Base-by-base conservation (phyloP, 176 grass and related monocot genomes). In the Carex kokanica region DNA sequence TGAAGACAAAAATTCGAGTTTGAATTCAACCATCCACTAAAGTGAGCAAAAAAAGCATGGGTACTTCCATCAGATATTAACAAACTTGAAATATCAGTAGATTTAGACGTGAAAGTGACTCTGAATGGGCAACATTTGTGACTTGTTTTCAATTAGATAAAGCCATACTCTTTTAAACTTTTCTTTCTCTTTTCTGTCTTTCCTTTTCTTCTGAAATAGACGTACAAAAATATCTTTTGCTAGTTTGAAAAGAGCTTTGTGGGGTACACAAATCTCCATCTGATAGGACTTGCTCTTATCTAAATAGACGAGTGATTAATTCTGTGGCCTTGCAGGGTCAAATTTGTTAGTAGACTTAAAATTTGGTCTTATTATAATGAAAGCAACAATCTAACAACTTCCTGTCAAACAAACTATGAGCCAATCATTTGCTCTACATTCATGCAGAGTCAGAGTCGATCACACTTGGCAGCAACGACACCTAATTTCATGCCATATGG, bases 401-500 rank as follows among this genome's bases (percentile, higher is more conserved):
- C 14, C 25, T 78, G 6, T 17, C 24, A 78, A 17, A 78, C 47
- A 56, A 78, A 56, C 5, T 55, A 78, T 56, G 25, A 56, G 73
- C 56, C 25, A 78, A 78, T 78, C 15, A 78, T 55, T 78, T 56
- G 73, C 13, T 78, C 34, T 78, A 32, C 55, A 32, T 78, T 29
- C 3, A 82, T 86, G 83, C 88, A 97, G 94, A 85, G 49, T 65
- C 87, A 97, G 94, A 86, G 49, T 65, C 87, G 78, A 31, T 83
- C 53, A 15, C 36, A 86, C 4, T 23, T 78, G 13, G 47, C 59
- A 21, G 23, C 84, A 13, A 83, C 78, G 8, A 71, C 81, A 29
- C 81, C 84, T 54, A 93, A 79, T 86, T 98, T 95, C 93, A 91
- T 98, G 90, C 95, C 95, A n/a, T 98, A 98, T 78, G 95, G 95